A percentile compares a stretch with the other conserved stretches of the same genome.
These are phyloP conservation scores for Tetracladium maxilliforme DNA, from an alignment of 2,329 filamentous ascomycete species.

Conservation along the genomic window DNA sequence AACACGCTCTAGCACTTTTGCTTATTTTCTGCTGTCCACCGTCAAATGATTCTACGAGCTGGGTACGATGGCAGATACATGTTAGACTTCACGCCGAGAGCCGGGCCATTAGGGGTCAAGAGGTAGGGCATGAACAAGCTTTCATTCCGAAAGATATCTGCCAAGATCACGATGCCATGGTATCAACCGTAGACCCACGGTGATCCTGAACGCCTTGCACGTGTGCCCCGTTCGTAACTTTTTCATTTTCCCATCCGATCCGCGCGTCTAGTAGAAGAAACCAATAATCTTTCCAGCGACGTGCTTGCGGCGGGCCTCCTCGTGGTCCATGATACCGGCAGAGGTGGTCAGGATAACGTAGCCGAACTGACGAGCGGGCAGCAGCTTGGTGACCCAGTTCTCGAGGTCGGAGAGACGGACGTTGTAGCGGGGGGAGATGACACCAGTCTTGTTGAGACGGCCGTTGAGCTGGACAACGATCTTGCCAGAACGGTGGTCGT, in stretches of 20 bases:
- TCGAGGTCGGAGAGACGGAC: slow-evolving; percentile 93
- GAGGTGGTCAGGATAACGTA: slow-evolving; percentile 99
- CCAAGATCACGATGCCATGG: no score
- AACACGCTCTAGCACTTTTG: no score
- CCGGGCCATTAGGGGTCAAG: no score
- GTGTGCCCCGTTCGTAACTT: no score
- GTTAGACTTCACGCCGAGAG: no score
- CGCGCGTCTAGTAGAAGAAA: slow-evolving; percentile 83
- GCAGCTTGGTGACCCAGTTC: slow-evolving; percentile 99
- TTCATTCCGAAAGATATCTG: no score
- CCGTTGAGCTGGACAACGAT: slow-evolving; percentile 99
- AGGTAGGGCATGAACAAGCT: no score
- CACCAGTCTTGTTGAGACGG: slow-evolving; percentile 95
- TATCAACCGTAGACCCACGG: no score
- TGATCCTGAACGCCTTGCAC: slow-evolving; percentile 11
- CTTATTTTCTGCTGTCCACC: no score
- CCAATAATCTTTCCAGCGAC: slow-evolving; percentile 98
- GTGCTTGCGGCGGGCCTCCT: slow-evolving; percentile 98
- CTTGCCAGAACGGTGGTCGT: slow-evolving; percentile 99
- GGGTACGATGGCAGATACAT: no score
- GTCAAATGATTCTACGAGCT: no score
- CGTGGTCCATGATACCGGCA: slow-evolving; percentile 99
- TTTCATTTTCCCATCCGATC: slow-evolving; percentile 3
- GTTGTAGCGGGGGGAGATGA: slow-evolving; percentile 99
- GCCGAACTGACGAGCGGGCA: slow-evolving; percentile 99